Percentiles rank a stretch among this genome's conserved stretches.
Evolutionary conservation across 352 stramenopile genomes (phyloP).

Genomic region (Aphanomyces cochlioides): DNA sequence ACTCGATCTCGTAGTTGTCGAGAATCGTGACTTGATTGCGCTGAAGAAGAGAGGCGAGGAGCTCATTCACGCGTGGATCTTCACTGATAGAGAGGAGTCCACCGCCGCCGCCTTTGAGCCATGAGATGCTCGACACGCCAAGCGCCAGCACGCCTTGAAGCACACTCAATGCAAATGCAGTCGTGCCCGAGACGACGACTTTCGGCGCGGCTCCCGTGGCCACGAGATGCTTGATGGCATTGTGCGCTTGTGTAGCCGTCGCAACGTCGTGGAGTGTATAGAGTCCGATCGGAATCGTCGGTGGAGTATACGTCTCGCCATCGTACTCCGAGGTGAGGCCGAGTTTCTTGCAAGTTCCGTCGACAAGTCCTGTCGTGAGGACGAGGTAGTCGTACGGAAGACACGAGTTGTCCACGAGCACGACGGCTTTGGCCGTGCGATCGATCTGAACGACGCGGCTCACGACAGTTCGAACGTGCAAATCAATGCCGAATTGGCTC

Average conservation of each 20-base stretch:
- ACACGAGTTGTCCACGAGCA: conserved; percentile 76
- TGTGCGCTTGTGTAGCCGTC: conserved; percentile 30
- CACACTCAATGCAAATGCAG: conserved; percentile 62
- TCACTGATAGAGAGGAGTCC: conserved; percentile 29
- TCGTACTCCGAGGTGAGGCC: conserved; percentile 41
- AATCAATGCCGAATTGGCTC: conserved; percentile 56
- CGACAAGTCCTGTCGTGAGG: conserved; percentile 69
- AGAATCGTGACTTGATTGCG: conserved; percentile 40
- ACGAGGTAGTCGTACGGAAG: conserved; percentile 83
- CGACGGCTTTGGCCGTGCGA: conserved; percentile 53
- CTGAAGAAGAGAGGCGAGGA: conserved; percentile 17
- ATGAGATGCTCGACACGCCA: conserved; percentile 56
- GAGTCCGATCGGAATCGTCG: conserved; percentile 31
- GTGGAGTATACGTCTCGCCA: conserved; percentile 38
- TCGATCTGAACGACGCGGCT: conserved; percentile 70
- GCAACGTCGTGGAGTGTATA: conserved; percentile 32
- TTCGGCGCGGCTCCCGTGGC: conserved; percentile 11
- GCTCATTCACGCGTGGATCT: conserved; percentile 31
- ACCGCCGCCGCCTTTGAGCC: background rate
- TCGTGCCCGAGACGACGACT: conserved; percentile 64
- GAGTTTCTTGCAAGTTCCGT: conserved; percentile 49
- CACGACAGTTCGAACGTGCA: conserved; percentile 57
- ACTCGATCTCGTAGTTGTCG: conserved; percentile 49
- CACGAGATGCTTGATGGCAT: conserved; percentile 25
- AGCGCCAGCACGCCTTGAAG: conserved; percentile 50